A percentile compares a stretch with the other conserved stretches of the same genome.
These are phyloP conservation scores for Cyberlindnera euphorbiiphila DNA, from an alignment of 805 yeast genomes.

Conservation along the genomic window DNA sequence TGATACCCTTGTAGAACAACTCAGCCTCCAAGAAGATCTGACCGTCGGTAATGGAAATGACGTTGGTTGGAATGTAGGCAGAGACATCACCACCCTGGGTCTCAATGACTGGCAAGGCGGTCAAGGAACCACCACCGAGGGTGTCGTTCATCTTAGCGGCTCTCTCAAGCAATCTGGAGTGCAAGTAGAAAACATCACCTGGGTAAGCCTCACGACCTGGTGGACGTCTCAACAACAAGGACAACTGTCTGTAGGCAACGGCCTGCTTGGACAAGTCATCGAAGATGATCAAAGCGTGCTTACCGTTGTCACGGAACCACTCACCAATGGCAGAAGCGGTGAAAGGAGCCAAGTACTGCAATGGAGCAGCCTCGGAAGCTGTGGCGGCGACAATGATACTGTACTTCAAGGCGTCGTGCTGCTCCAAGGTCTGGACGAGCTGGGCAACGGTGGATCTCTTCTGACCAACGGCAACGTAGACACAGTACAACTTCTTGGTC, in stretches of 20 bases:
- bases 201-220: constrained; percentile 28
- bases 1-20: constrained; percentile 99
- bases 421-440: constrained; percentile 98
- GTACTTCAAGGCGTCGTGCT: constrained; percentile 96
- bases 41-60: constrained; percentile 95
- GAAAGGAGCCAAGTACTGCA: constrained; percentile 99
- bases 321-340: constrained; percentile 99
- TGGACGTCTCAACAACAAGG: constrained; percentile 73
- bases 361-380: constrained; percentile 99
- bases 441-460: constrained; percentile 99
- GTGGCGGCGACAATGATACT: constrained; percentile 98
- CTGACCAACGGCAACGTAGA: constrained; percentile 99
- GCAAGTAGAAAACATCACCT: constrained; percentile 27
- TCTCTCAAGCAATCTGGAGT: constrained; percentile 88
- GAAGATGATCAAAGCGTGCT: constrained; percentile 93
- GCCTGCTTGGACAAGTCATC: constrained; percentile 99
- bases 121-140: constrained; percentile 90
- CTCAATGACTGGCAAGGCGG: constrained; percentile 95
- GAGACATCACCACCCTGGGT: constrained; percentile 99
- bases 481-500: constrained; percentile 98
- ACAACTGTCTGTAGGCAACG: constrained; percentile 99
- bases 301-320: constrained; percentile 99
- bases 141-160: constrained; percentile 94
- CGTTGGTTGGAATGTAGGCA: constrained; percentile 96
- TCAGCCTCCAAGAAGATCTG: constrained; percentile 99